phyloP scores from a whole-genome alignment of 2,329 filamentous ascomycete genomes.

The Diaporthe vexans region DNA sequence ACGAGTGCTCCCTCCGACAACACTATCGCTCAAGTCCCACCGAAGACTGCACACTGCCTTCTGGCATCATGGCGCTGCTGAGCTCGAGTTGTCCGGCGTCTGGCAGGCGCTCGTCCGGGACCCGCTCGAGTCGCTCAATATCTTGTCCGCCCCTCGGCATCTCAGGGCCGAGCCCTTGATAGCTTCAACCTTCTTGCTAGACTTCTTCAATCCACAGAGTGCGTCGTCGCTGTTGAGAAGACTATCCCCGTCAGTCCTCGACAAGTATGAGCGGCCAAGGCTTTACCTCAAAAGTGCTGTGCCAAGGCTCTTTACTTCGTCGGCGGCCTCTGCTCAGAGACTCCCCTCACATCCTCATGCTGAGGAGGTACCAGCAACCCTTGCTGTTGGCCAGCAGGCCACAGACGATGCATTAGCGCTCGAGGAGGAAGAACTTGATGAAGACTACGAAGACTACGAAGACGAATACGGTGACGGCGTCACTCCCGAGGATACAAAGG shows the following conservation, averaged over 20 bases:
- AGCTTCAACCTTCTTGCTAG: constrained; percentile 66
- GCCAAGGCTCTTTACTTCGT: constrained; percentile 47
- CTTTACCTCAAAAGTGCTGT: constrained; percentile 38
- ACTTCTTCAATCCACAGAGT: constrained; percentile 68
- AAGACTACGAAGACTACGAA: constrained; percentile 8
- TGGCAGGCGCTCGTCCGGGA: constrained; percentile 57
- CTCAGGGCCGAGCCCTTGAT: constrained; percentile 51
- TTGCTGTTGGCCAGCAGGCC: not conserved
- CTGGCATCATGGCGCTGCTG: constrained; percentile 68
- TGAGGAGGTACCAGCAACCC: not conserved
- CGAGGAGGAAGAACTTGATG: constrained; percentile 18
- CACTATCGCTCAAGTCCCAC: constrained; percentile 54
- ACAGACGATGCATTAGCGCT: not conserved
- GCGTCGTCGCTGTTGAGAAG: constrained; percentile 59
- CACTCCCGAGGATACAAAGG: not conserved
- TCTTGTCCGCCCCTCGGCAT: constrained; percentile 44
- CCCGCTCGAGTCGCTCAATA: constrained; percentile 47
- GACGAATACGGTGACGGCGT: not conserved
- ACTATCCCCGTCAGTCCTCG: constrained; percentile 43
- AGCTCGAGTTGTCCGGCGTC: constrained; percentile 61
- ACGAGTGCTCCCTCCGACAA: constrained; percentile 61
- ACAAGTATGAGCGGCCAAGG: constrained; percentile 43
- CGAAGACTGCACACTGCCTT: constrained; percentile 64
- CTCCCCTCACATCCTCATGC: not conserved
- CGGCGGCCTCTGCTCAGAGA: constrained; percentile 41